These are phyloP conservation scores for Amylocarpus encephaloides DNA, from an alignment of 2,329 filamentous ascomycete genomes.

Conservation along the genomic window DNA sequence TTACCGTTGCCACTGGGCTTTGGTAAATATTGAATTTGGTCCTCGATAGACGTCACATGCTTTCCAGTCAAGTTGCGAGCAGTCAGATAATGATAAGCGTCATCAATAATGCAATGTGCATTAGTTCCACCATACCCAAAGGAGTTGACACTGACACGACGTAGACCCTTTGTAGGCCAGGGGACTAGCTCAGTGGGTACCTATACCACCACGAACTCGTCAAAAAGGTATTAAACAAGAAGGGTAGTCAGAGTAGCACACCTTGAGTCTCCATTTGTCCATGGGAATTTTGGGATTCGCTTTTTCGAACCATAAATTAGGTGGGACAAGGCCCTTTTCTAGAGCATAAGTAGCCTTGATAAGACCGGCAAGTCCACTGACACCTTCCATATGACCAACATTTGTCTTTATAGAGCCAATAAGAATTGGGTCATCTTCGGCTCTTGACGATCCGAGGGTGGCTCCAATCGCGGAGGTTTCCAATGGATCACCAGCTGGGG, in stretches of 20 bases:
- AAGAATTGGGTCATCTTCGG: neutral
- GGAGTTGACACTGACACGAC: constrained; percentile 28
- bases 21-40: too few relatives aligned
- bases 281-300: neutral
- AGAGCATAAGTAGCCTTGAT: constrained; percentile 38
- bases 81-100: constrained; percentile 12
- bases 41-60: neutral
- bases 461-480: constrained; percentile 14
- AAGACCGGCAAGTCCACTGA: constrained; percentile 37
- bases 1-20: neutral
- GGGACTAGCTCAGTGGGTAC: constrained; percentile 11
- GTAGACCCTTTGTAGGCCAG: constrained; percentile 22
- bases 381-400: constrained; percentile 40
- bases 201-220: neutral
- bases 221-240: neutral
- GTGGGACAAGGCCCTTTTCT: constrained; percentile 19
- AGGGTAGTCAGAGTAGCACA: neutral
- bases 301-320: constrained; percentile 6
- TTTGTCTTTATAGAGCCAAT: constrained; percentile 32
- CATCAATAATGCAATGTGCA: constrained; percentile 36
- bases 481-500: constrained; percentile 11
- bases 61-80: neutral
- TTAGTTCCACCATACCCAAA: constrained; percentile 41
- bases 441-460: neutral
- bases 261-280: neutral